Conservation (phyloP, 2,329 filamentous ascomycete genomes). For the Monilinia fructigena region DNA sequence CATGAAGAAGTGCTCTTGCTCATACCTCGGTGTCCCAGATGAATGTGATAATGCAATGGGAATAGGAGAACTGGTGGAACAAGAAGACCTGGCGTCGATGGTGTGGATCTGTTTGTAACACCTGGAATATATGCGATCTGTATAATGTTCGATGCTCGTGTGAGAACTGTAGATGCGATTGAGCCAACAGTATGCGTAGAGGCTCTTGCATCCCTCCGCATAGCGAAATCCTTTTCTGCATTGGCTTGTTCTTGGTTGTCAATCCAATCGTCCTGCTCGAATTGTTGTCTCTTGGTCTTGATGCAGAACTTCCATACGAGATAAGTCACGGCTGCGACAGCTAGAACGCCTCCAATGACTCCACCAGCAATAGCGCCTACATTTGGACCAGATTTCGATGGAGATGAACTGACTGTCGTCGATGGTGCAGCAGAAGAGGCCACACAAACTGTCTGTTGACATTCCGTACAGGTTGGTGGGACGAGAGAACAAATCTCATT, state of each 20-base stretch:
- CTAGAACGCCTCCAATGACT: conserved; percentile 78
- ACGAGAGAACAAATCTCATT: conserved; percentile 60
- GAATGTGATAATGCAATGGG: conserved; percentile 63
- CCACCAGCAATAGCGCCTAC: conserved; percentile 87
- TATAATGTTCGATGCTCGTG: conserved; percentile 96
- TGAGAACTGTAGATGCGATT: conserved; percentile 92
- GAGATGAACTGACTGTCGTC: conserved; percentile 30
- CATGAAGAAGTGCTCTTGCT: conserved; percentile 91
- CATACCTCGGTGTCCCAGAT: conserved; percentile 56
- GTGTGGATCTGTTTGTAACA: conserved; percentile 86
- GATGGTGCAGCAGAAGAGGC: conserved; percentile 38
- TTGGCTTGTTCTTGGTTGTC: conserved; percentile 52
- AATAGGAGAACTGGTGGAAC: conserved; percentile 91
- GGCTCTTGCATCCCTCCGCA: conserved; percentile 60
- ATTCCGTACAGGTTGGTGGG: conserved; percentile 57
- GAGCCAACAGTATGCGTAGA: conserved; percentile 86
- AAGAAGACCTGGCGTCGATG: conserved; percentile 75
- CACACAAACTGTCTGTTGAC: conserved; percentile 58
- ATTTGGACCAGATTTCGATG: conserved; percentile 56
- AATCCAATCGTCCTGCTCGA: conserved; percentile 58
- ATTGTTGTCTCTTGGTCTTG: conserved; percentile 71
- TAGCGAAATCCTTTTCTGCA: conserved; percentile 53
- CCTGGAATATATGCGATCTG: conserved; percentile 99
- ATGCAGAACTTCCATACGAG: conserved; percentile 86
- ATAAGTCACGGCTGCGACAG: conserved; percentile 72